Evolutionary conservation across 208 protist genomes (phyloP), one percentile per base, ranked within the genome.

Genomic region (Acanthamoeba lugdunensis): DNA sequence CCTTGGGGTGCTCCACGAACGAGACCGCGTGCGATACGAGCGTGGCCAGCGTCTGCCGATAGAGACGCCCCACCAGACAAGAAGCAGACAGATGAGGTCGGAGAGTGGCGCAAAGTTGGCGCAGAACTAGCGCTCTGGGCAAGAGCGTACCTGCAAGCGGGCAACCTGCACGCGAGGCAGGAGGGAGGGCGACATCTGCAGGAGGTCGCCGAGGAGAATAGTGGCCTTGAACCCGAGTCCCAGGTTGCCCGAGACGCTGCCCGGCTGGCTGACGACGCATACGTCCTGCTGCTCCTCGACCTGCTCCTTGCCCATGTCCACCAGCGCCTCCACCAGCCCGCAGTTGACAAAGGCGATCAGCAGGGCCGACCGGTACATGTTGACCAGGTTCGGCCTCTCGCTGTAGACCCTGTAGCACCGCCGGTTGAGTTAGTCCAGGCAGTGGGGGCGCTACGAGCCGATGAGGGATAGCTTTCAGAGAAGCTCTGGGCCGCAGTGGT

Each of bases 271-370:
- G 45, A 30, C 41, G 33, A 18, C 45, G 33, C 37, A 8, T 41
- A 45, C 37, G 37, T 77, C 73, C 37, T 81, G 73, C 18, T 54
- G 73, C 41, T 89, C 56, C 30, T 89, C 81, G 4, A 69, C 81
- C 16, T 69, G 81, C 50, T 89, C 56, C 25, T 94, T 95, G 37
- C 94, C 94, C 11, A 95, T 28, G 93, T 92, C 77, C 28, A 94
- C 92, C 2, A 95, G 54, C 21, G 93, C 94, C 14, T 95, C 94
- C n/a, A 95, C 94, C 2, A 95, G 23, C 6, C 94, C 94, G 71
- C 81, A 92, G 56, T 95, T 56, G 45, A 95, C 94, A 14, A 95
- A 94, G 37, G 93, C 45, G 37, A 95, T 93, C 14, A 95, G 71
- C 14, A 95, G 54, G 4, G 93, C 92, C 4, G 92, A 67, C 45